A percentile compares a stretch with the other conserved stretches of the same genome.
Conservation (phyloP, 495 filamentous ascomycete genomes). For the Trichoderma erinaceum region DNA sequence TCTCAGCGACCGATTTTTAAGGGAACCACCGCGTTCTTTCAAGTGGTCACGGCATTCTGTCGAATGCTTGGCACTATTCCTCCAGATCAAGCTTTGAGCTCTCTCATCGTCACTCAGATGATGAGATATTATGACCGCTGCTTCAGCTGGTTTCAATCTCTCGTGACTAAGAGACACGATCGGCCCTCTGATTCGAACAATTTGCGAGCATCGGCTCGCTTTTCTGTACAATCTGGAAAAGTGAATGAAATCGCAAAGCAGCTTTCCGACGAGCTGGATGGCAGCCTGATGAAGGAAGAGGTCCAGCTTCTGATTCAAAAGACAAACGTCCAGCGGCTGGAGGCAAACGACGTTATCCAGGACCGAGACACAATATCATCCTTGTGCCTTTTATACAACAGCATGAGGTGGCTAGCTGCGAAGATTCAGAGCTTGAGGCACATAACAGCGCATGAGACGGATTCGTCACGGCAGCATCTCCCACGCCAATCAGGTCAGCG, state of each 20-base stretch:
- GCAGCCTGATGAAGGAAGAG: conserved; percentile 54
- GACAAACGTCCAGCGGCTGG: conserved; percentile 57
- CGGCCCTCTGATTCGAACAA: conserved; percentile 31
- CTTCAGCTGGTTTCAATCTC: conserved; percentile 76
- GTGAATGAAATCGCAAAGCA: conserved; percentile 58
- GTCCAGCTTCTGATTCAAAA: conserved; percentile 57
- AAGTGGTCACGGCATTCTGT: conserved; percentile 81
- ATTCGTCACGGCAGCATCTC: conserved; percentile 43
- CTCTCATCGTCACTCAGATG: conserved; percentile 85
- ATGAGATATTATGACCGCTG: conserved; percentile 87
- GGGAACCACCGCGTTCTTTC: conserved; percentile 84
- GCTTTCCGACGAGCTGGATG: conserved; percentile 46
- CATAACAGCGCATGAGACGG: conserved; percentile 53
- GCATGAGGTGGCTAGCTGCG: conserved; percentile 94
- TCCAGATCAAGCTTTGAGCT: conserved; percentile 91
- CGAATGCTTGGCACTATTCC: conserved; percentile 92
- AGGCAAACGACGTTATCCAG: conserved; percentile 74
- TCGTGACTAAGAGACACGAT: conserved; percentile 52
- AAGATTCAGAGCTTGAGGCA: conserved; percentile 70
- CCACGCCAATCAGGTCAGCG: conserved; percentile 53
- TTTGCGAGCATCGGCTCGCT: conserved; percentile 65
- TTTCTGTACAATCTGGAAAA: conserved; percentile 59
- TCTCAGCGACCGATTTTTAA: conserved; percentile 85
- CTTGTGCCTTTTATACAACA: conserved; percentile 84
- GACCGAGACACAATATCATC: conserved; percentile 80